Conservation (phyloP, 257 asterid genomes). For the Solanum arcanum region DNA sequence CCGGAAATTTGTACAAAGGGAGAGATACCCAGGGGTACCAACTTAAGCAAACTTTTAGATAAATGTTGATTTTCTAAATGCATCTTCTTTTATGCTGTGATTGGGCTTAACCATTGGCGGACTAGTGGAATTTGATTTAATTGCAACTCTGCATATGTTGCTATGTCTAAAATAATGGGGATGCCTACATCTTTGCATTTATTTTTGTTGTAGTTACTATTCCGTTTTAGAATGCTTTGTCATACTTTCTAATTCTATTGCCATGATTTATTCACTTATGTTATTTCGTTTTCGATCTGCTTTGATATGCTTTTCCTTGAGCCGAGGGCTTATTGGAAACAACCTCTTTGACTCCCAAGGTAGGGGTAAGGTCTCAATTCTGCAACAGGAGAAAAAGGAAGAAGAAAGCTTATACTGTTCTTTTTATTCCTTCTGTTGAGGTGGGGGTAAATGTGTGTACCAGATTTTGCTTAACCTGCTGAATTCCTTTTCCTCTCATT, state of each 20-base stretch:
- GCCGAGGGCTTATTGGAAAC: not conserved
- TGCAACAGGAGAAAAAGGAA: not conserved
- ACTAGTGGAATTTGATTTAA: not conserved
- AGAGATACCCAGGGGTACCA: conserved; percentile 76
- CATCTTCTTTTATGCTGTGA: not conserved
- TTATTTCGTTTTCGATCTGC: not conserved
- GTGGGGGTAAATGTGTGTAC: not conserved
- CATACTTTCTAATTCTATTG: not conserved
- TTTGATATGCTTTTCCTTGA: not conserved
- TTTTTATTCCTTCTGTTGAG: not conserved
- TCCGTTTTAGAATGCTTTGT: not conserved
- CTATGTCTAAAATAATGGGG: not conserved
- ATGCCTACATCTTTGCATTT: not conserved
- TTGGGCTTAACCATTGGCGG: not conserved
- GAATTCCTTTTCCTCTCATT: not conserved
- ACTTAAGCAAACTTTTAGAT: not conserved
- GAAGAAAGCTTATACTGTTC: not conserved
- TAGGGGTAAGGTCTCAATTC: not conserved
- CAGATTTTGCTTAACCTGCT: not conserved
- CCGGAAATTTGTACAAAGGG: conserved; percentile 71
- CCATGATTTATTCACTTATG: not conserved
- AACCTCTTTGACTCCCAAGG: not conserved
- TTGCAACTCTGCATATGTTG: not conserved
- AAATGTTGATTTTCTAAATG: not conserved
- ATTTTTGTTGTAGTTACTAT: not conserved